phyloP scores from a whole-genome alignment of 1,139 yeast species.

The Kluyveromyces marxianus region DNA sequence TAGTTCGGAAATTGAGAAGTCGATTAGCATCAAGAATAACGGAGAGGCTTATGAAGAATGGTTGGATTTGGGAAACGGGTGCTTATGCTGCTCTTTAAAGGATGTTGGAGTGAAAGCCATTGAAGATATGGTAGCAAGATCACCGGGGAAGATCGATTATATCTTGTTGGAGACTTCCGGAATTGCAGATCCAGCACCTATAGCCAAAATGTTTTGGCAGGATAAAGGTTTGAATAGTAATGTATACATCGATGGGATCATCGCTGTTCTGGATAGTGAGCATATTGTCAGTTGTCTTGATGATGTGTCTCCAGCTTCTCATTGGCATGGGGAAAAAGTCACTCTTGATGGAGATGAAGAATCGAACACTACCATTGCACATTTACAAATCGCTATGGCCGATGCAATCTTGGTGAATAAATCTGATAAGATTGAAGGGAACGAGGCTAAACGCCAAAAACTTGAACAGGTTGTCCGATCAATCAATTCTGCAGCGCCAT shows the following conservation, averaged over 20 bases:
- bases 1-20: conserved; percentile 80
- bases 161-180: conserved; percentile 93
- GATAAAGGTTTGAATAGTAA: conserved; percentile 81
- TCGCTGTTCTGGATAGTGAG: conserved; percentile 81
- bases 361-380: conserved; percentile 67
- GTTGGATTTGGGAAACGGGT: conserved; percentile 94
- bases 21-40: conserved; percentile 68
- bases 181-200: conserved; percentile 96
- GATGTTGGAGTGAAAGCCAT: conserved; percentile 93
- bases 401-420: conserved; percentile 77
- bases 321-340: conserved; percentile 46
- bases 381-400: conserved; percentile 83
- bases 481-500: conserved; percentile 65
- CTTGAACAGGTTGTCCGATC: conserved; percentile 38
- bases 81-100: conserved; percentile 92
- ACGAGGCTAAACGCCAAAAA: conserved; percentile 20
- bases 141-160: conserved; percentile 74
- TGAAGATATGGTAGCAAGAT: conserved; percentile 71
- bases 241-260: conserved; percentile 85
- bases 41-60: conserved; percentile 73
- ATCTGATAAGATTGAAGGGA: conserved; percentile 44
- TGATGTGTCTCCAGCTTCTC: conserved; percentile 55
- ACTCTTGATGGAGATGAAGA: conserved; percentile 26
- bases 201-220: conserved; percentile 95
- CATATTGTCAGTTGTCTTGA: conserved; percentile 61